Evolutionary conservation across 2,329 filamentous ascomycete species (phyloP).

Genomic region (Dactylellina drechsleri): DNA sequence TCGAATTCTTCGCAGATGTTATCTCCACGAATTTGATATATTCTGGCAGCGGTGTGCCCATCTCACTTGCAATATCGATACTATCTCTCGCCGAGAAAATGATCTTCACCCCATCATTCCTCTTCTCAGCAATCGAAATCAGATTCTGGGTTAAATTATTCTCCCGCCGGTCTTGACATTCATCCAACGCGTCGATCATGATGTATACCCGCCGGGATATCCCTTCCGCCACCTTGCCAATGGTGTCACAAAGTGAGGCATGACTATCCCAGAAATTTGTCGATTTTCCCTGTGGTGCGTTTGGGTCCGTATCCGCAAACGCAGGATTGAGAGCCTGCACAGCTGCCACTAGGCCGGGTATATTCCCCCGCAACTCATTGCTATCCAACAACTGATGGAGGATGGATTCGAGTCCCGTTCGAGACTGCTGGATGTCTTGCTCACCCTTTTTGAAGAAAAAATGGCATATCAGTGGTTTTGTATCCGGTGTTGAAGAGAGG

Average conservation of each 20-base stretch:
- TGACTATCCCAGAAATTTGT: constrained; percentile 1
- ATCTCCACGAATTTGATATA: constrained; percentile 28
- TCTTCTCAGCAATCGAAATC: not conserved
- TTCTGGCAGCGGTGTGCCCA: not conserved
- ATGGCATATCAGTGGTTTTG: constrained; percentile 20
- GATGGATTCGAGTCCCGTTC: constrained; percentile 24
- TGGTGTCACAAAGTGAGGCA: constrained; percentile 4
- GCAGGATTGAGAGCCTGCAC: constrained; percentile 16
- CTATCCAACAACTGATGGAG: constrained; percentile 26
- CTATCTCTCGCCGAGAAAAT: constrained; percentile 28
- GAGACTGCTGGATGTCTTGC: constrained; percentile 36
- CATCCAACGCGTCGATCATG: constrained; percentile 39
- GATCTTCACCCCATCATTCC: constrained; percentile 14
- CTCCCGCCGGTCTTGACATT: constrained; percentile 34
- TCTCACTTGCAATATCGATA: constrained; percentile 23
- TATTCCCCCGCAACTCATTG: constrained; percentile 15
- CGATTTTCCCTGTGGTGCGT: not conserved
- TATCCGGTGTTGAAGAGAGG: not conserved
- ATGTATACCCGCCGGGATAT: constrained; percentile 22
- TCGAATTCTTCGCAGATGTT: constrained; percentile 33
- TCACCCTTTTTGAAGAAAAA: constrained; percentile 52
- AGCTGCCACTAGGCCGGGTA: not conserved
- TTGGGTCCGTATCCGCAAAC: not conserved
- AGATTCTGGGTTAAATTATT: constrained; percentile 9
- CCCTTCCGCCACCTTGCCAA: constrained; percentile 5